Evolutionary conservation across 495 filamentous ascomycete species (phyloP), one percentile per base, ranked within the genome.

Genomic region (Xylaria bambusicola): DNA sequence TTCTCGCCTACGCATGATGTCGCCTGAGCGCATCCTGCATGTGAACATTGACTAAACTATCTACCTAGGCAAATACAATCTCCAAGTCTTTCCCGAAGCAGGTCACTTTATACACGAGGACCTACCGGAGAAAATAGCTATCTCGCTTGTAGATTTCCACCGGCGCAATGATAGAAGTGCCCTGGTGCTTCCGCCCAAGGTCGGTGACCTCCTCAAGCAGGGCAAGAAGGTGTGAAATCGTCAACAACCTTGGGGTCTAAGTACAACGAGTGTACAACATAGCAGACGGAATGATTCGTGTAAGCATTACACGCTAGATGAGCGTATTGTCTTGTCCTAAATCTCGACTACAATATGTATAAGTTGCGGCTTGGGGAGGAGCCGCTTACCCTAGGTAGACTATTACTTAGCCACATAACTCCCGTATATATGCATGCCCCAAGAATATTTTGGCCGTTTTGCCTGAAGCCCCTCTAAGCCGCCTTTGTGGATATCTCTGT

Each of bases 31-130:
- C 18, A 18, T 10, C 21, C 13, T 52, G 10, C 6, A 9, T 17
- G 10, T n/a, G 26, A 3, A 17, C 40, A 5, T 1, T 46, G 7
- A 26, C 53, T 56, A 17, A 57, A 38, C 33, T n/a, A 1, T 27
- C 24, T 21, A 49, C 56, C 57, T 63, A 91, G 92, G 92, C 0
- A 97, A 97, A 78, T 99, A 97, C 69, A 92, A 96, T 56, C 79
- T 99, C 17, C 88, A 96, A 52, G 93, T 99, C 17, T 87, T 98
- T 60, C 95, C 95, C 0, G 90, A 96, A 72, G 92, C 93, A 6
- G 94, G 94, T 0, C 94, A 98, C 72, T 98, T 97, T 65, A 83
- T 99, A 48, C 95, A 98, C 60, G 94, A 99, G 72, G 94, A 99
- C 71, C 82, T 91, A 54, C 92, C 95, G 1, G 86, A 88, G 60